Conservation (phyloP, 176 grass and related monocot genomes). For the Ampelocalamus luodianensis region DNA sequence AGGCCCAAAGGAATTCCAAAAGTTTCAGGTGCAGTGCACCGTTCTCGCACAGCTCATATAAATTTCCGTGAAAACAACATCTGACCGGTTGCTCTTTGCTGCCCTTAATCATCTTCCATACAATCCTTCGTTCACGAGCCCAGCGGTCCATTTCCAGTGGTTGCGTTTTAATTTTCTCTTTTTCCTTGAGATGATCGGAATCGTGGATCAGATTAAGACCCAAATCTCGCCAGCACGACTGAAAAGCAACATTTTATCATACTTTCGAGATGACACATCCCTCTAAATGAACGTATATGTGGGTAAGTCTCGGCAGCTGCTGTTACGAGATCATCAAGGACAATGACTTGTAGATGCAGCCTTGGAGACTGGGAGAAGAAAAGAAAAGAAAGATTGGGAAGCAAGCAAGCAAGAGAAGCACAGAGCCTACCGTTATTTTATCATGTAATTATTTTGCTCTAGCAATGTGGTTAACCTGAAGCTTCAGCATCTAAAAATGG, state of each 20-base stretch:
- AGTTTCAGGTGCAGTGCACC: not conserved
- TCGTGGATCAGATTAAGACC: not conserved
- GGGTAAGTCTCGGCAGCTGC: not conserved
- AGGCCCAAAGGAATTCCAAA: too few species aligned
- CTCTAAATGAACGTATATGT: not conserved
- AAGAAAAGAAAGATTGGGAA: not conserved
- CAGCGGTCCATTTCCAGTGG: not conserved
- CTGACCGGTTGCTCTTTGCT: not conserved
- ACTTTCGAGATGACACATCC: not conserved
- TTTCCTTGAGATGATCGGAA: not conserved
- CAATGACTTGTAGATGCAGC: slow-evolving; percentile 42
- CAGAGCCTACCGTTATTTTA: not conserved
- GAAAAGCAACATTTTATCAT: slow-evolving; percentile 5
- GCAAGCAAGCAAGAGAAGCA: not conserved
- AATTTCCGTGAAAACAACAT: slow-evolving; percentile 17
- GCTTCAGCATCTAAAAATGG: not conserved
- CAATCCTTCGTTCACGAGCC: not conserved
- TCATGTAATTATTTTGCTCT: not conserved
- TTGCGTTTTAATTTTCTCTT: not conserved
- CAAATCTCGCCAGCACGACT: not conserved
- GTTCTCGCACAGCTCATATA: not conserved
- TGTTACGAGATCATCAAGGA: slow-evolving; percentile 20
- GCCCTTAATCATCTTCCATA: too few species aligned
- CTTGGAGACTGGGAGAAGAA: not conserved
- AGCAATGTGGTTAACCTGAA: not conserved